phyloP scores from a whole-genome alignment of 768 basidiomycete species.

The Roridomyces roridus region DNA sequence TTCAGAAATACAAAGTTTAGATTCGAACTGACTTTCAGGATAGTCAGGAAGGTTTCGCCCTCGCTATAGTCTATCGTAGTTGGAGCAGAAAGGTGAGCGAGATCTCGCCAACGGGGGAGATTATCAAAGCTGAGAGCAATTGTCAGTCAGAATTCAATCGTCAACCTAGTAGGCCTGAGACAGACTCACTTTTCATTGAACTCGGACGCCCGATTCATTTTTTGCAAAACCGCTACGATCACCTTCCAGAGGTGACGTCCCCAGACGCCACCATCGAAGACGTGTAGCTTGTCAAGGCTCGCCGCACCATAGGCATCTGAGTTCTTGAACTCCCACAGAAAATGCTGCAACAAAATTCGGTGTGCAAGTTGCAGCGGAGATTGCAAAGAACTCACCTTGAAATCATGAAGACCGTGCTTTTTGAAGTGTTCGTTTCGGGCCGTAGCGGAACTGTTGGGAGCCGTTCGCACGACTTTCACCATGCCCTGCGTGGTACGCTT shows the following conservation, averaged over 20 bases:
- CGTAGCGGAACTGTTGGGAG: too few species aligned
- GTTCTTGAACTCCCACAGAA: too few species aligned
- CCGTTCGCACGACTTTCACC: too few species aligned
- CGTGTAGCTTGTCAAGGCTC: slow-evolving; percentile 13
- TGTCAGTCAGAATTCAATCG: background rate
- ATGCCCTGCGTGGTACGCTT: too few species aligned
- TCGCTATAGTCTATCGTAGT: slow-evolving; percentile 14
- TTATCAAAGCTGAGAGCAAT: background rate
- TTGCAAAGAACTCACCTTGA: too few species aligned
- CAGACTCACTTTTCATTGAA: slow-evolving; percentile 14
- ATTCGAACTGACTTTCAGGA: slow-evolving; percentile 1
- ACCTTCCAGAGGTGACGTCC: slow-evolving; percentile 8
- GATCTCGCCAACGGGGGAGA: slow-evolving; percentile 8
- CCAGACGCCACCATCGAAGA: slow-evolving; percentile 17
- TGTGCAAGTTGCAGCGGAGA: too few species aligned
- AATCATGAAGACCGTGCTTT: too few species aligned
- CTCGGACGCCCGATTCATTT: background rate
- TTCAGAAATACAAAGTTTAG: too few species aligned
- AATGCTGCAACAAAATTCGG: too few species aligned
- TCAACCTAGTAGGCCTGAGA: background rate
- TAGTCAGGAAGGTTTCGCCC: slow-evolving; percentile 9
- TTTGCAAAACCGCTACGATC: slow-evolving; percentile 9
- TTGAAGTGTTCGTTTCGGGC: too few species aligned
- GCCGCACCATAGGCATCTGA: background rate
- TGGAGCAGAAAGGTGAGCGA: slow-evolving; percentile 2